Percentiles rank a stretch among this genome's conserved stretches.
These are phyloP conservation scores for Graphilbum fragrans DNA, from an alignment of 2,329 filamentous ascomycete species.

Conservation along the genomic window DNA sequence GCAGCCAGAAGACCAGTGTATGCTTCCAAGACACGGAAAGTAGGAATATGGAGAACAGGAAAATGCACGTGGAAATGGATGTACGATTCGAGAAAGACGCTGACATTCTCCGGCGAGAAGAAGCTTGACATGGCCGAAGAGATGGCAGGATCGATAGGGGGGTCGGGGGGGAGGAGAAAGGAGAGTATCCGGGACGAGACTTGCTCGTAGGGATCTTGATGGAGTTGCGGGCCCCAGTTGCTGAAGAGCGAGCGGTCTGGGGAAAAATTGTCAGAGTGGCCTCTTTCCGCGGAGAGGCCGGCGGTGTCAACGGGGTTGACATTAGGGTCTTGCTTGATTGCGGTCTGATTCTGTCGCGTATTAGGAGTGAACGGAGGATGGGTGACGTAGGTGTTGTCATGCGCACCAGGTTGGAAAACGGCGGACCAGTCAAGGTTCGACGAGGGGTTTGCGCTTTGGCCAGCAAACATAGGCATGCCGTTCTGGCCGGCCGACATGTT, in stretches of 20 bases:
- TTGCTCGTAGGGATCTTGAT: slow-evolving; percentile 37
- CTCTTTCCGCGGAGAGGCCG: slow-evolving; percentile 25
- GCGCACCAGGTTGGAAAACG: slow-evolving; percentile 65
- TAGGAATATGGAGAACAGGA: slow-evolving; percentile 59
- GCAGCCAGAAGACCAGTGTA: slow-evolving; percentile 55
- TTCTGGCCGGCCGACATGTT: slow-evolving; percentile 51
- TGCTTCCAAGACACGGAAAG: slow-evolving; percentile 54
- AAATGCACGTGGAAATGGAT: slow-evolving; percentile 64
- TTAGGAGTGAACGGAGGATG: slow-evolving; percentile 43
- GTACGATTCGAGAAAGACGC: slow-evolving; percentile 59
- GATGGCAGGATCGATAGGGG: slow-evolving; percentile 36
- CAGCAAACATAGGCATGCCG: slow-evolving; percentile 51
- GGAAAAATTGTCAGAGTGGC: slow-evolving; percentile 16
- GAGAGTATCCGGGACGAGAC: slow-evolving; percentile 43
- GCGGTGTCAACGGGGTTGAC: slow-evolving; percentile 35
- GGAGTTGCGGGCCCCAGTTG: slow-evolving; percentile 33
- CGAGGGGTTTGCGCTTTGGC: slow-evolving; percentile 48
- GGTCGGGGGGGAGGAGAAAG: slow-evolving; percentile 45
- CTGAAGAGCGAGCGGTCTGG: slow-evolving; percentile 34
- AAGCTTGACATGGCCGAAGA: slow-evolving; percentile 44
- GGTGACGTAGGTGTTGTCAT: slow-evolving; percentile 52
- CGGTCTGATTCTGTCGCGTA: slow-evolving; percentile 56
- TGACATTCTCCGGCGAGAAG: slow-evolving; percentile 56
- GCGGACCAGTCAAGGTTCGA: slow-evolving; percentile 63
- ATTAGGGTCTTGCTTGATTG: slow-evolving; percentile 55